Base-by-base conservation (phyloP, 2,329 filamentous ascomycete species). In the Hirsutella rhossiliensis region DNA sequence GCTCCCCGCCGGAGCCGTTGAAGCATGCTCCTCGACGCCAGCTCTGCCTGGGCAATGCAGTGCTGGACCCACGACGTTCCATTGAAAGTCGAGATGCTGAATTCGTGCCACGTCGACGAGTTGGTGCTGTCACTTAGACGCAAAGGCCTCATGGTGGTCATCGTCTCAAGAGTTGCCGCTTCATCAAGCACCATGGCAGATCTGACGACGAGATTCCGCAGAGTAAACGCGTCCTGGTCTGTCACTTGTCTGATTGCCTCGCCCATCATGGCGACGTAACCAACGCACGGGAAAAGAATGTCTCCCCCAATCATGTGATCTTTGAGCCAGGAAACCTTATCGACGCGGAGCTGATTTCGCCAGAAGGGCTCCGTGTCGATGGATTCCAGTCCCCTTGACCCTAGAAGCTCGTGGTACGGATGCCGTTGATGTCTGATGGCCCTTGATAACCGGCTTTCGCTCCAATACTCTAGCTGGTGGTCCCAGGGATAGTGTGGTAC, bases 241-340 rank as follows among this genome's bases (percentile, higher is more conserved):
- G 41, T 42, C 5, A 48, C 30, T 28, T 56, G 54, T 6, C 51
- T 45, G 9, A 55, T 54, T 4, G 68, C 68, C 48, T 71, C 67
- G 1, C 63, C 61, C 3, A 60, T 63, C 57, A 72, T 68, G 8
- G 60, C 54, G 1, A 71, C 46, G 45, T 67, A 72, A 0, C 57
- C 67, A 2, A 68, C 64, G 15, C 48, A 59, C 0, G 70, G 69
- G 29, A 71, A 67, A 0, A 73, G 52, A 6, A 66, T 51, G 13
- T 66, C 53, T 0, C 53, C 52, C 9, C 60, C 55, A 6, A 74
- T 45, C 41, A 58, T 58, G 49, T 76, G 68, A 40, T 71, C 65
- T 0, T 47, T 43, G 3, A 73, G 45, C 72, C 71, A 75, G 0
- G 65, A 58, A 0, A 64, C 47, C 29, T 72, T 59, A 1, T 56